A percentile compares a stretch with the other conserved stretches of the same genome.
Conservation (phyloP, 2,329 filamentous ascomycete genomes). For the Aotearoamyces nothofagi region DNA sequence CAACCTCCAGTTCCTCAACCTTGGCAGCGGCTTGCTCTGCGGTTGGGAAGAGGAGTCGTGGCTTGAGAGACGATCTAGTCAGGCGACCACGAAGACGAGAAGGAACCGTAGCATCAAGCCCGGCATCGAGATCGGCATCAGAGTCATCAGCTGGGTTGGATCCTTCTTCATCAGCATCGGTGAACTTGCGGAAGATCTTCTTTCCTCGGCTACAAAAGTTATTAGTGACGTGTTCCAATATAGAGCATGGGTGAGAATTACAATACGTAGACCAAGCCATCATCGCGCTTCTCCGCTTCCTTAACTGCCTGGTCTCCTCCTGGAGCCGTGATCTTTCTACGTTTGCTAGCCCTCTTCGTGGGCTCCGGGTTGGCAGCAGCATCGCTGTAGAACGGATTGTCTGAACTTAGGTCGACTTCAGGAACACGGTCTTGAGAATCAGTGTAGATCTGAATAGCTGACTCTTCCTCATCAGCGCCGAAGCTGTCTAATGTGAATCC, state of each 20-base stretch:
- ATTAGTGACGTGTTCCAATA: slow-evolving; percentile 8
- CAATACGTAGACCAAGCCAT: slow-evolving; percentile 67
- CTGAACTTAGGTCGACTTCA: slow-evolving; percentile 43
- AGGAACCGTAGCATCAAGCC: slow-evolving; percentile 19
- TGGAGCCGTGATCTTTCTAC: slow-evolving; percentile 31
- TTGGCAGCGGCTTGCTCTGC: slow-evolving; percentile 30
- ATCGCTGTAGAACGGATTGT: slow-evolving; percentile 58
- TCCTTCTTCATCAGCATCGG: slow-evolving; percentile 17
- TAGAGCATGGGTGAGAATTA: slow-evolving; percentile 33
- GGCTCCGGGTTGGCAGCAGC: slow-evolving; percentile 24
- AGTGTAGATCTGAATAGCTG: slow-evolving; percentile 54
- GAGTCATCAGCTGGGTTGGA: slow-evolving; percentile 3
- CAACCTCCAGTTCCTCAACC: slow-evolving; percentile 46
- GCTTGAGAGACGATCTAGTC: slow-evolving; percentile 56
- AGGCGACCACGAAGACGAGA: slow-evolving; percentile 28
- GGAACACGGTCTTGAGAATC: slow-evolving; percentile 69
- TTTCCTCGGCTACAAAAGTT: slow-evolving; percentile 52
- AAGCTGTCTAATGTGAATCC: slow-evolving; percentile 42
- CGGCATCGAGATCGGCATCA: slow-evolving; percentile 16
- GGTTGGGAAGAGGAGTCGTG: slow-evolving; percentile 49
- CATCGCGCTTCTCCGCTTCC: slow-evolving; percentile 50
- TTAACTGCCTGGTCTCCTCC: slow-evolving; percentile 28
- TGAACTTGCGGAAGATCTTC: slow-evolving; percentile 53
- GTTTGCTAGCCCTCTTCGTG: slow-evolving; percentile 35
- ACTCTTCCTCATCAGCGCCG: slow-evolving; percentile 36